Evolutionary conservation across 2,329 filamentous ascomycete genomes (phyloP).

Genomic region (Colletotrichum sp.): DNA sequence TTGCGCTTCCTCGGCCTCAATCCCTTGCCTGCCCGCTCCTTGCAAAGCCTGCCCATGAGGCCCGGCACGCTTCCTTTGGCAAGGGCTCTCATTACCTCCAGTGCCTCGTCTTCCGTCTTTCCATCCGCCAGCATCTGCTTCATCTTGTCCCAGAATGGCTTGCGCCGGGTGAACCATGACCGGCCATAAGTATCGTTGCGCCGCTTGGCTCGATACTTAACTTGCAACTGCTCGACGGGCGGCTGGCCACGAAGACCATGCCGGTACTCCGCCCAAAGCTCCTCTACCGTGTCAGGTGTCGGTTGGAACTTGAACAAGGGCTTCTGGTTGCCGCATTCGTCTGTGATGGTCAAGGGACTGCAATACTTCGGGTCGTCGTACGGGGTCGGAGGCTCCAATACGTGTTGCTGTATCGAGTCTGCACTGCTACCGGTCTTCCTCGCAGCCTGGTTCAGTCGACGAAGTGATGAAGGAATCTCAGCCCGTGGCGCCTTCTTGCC

Average conservation of each 20-base stretch:
- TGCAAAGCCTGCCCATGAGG: neutral
- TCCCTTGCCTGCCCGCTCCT: neutral
- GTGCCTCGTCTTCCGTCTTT: neutral
- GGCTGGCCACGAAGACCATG: slow-evolving; percentile 8
- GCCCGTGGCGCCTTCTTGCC: neutral
- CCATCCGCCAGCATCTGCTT: slow-evolving; percentile 4
- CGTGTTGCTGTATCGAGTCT: neutral
- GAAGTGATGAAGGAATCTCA: neutral
- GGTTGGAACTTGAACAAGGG: slow-evolving; percentile 12
- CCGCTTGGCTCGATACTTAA: slow-evolving; percentile 14
- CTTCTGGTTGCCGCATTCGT: neutral
- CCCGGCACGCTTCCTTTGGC: neutral
- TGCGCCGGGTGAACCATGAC: slow-evolving; percentile 19
- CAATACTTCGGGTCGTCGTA: slow-evolving; percentile 10
- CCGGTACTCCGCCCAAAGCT: slow-evolving; percentile 21
- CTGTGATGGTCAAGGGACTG: neutral
- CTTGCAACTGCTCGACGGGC: slow-evolving; percentile 9
- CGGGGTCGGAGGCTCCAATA: neutral
- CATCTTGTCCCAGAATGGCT: slow-evolving; percentile 15
- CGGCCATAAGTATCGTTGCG: slow-evolving; percentile 3
- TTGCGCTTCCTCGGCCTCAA: neutral
- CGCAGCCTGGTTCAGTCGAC: neutral
- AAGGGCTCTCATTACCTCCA: neutral
- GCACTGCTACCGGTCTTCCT: neutral
- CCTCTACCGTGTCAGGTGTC: slow-evolving; percentile 6